These are phyloP conservation scores for Yamadazyma triangularis DNA, from an alignment of 1,139 yeast genomes.

Conservation along the genomic window DNA sequence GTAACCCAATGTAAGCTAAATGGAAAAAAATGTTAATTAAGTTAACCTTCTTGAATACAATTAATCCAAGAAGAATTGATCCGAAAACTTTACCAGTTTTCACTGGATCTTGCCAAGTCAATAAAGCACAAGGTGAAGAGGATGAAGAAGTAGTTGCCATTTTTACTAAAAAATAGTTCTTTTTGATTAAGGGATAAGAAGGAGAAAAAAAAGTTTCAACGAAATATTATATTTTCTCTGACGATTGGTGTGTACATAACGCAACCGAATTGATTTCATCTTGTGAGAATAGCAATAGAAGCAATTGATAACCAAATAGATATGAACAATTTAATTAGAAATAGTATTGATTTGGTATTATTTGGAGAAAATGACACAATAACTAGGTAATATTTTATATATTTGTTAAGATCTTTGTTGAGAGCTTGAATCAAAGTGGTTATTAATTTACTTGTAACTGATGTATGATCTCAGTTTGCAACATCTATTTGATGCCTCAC, in stretches of 20 bases:
- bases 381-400: too few relatives aligned
- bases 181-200: constrained; percentile 2
- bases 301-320: neutral
- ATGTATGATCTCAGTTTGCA: too few relatives aligned
- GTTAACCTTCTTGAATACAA: constrained; percentile 67
- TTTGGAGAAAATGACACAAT: too few relatives aligned
- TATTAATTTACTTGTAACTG: too few relatives aligned
- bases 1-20: constrained; percentile 42
- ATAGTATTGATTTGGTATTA: too few relatives aligned
- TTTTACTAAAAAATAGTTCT: constrained; percentile 1
- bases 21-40: constrained; percentile 65
- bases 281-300: neutral
- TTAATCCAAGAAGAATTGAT: constrained; percentile 51
- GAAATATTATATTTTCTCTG: neutral
- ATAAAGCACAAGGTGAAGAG: constrained; percentile 26
- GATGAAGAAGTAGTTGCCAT: constrained; percentile 12
- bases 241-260: neutral
- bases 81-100: constrained; percentile 77
- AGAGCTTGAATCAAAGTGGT: too few relatives aligned
- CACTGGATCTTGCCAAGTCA: constrained; percentile 83
- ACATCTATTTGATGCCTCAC: too few relatives aligned
- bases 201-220: constrained; percentile 5
- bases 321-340: too few relatives aligned
- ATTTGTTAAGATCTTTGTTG: too few relatives aligned
- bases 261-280: constrained; percentile 1